Conservation (phyloP, 495 filamentous ascomycete species). For the Bacidia gigantensis region DNA sequence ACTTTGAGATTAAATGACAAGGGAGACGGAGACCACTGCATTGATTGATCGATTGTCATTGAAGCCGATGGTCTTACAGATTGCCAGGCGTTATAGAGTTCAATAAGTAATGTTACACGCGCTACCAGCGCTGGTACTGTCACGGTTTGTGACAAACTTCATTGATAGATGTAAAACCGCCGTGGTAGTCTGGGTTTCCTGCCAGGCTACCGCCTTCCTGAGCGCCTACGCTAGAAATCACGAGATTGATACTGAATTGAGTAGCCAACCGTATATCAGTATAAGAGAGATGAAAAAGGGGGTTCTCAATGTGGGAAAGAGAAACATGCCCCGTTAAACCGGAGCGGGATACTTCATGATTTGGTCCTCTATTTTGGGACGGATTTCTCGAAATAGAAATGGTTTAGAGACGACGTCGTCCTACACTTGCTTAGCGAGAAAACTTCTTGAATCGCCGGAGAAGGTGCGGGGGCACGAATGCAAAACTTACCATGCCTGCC, state of each 20-base stretch:
- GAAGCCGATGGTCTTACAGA: too few species aligned
- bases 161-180: too few species aligned
- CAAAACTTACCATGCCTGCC: constrained; percentile 50
- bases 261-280: not conserved
- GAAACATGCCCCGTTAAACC: not conserved
- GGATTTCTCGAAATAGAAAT: constrained; percentile 56
- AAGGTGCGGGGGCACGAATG: not conserved
- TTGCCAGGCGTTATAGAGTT: too few species aligned
- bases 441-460: not conserved
- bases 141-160: too few species aligned
- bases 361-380: constrained; percentile 43
- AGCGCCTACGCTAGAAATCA: not conserved
- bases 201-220: not conserved
- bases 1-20: too few species aligned
- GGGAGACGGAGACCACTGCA: too few species aligned
- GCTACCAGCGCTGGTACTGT: too few species aligned
- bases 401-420: constrained; percentile 75
- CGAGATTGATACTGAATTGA: not conserved
- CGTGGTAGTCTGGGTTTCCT: not conserved
- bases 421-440: constrained; percentile 26
- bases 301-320: not conserved
- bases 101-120: too few species aligned
- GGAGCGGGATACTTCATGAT: not conserved
- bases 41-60: too few species aligned
- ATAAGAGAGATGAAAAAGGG: too few species aligned